A percentile compares a stretch with the other conserved stretches of the same genome.
Conservation (phyloP, 23 red algal species). For the Chondrus crispus region DNA sequence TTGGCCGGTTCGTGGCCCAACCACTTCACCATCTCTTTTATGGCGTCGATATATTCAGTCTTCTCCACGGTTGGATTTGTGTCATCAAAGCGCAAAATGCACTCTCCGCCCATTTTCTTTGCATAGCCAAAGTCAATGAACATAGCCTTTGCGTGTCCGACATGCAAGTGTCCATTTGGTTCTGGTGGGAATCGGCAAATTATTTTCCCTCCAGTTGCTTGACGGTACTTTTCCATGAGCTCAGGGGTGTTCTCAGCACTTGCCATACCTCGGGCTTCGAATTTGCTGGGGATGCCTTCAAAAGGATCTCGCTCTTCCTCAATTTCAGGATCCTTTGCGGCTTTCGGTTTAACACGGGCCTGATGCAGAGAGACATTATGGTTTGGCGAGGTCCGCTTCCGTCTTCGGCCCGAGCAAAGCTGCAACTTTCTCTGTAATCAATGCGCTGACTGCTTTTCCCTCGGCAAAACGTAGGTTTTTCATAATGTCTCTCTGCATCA, state of each 20-base stretch:
- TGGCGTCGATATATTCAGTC: slow-evolving; percentile 79
- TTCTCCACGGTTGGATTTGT: slow-evolving; percentile 97
- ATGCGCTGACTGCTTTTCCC: slow-evolving; percentile 44
- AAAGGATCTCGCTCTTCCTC: slow-evolving; percentile 63
- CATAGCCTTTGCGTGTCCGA: slow-evolving; percentile 99
- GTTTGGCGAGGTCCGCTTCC: slow-evolving; percentile 66
- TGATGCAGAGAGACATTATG: slow-evolving; percentile 60
- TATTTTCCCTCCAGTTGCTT: slow-evolving; percentile 63
- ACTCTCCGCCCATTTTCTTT: slow-evolving; percentile 73
- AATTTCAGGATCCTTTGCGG: too few relatives aligned
- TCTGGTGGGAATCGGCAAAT: slow-evolving; percentile 95
- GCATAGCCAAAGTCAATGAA: slow-evolving; percentile 98
- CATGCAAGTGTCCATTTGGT: slow-evolving; percentile 95
- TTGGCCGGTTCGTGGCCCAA: slow-evolving; percentile 84
- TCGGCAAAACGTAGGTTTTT: slow-evolving; percentile 78
- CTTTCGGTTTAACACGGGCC: slow-evolving; percentile 60
- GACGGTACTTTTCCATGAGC: slow-evolving; percentile 65
- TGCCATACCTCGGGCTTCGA: slow-evolving; percentile 79
- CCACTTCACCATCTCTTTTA: slow-evolving; percentile 94
- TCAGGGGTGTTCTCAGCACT: slow-evolving; percentile 86
- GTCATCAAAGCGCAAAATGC: slow-evolving; percentile 96
- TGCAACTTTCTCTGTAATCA: slow-evolving; percentile 43
- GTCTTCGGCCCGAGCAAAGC: slow-evolving; percentile 77
- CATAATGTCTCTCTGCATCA: slow-evolving; percentile 65
- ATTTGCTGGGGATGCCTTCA: slow-evolving; percentile 72